phyloP scores from a whole-genome alignment of 257 asterid genomes.

The Ilex asprella region DNA sequence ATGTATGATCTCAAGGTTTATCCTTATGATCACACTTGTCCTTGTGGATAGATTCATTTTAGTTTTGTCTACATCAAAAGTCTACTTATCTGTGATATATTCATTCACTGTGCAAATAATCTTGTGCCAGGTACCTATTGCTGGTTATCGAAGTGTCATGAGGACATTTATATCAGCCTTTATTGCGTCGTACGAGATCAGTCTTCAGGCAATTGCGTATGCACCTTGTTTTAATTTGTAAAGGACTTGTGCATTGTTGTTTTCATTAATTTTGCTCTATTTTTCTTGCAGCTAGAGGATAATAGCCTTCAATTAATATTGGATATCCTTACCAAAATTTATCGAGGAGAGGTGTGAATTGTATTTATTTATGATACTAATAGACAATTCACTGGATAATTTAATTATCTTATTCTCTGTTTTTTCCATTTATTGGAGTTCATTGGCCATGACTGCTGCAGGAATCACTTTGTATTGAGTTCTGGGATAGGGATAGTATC shows the following conservation, averaged over 20 bases:
- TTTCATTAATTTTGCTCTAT: slow-evolving; percentile 17
- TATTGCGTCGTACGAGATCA: slow-evolving; percentile 86
- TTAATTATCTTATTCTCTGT: background rate
- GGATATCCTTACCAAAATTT: slow-evolving; percentile 76
- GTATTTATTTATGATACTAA: slow-evolving; percentile 8
- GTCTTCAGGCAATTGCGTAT: slow-evolving; percentile 62
- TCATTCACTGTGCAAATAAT: background rate
- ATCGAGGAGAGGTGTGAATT: slow-evolving; percentile 83
- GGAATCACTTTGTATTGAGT: slow-evolving; percentile 90
- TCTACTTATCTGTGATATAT: slow-evolving; percentile 5
- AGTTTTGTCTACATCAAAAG: too few species aligned
- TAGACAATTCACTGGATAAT: background rate
- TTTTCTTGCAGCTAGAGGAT: slow-evolving; percentile 61
- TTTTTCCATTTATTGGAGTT: slow-evolving; percentile 16
- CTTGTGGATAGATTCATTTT: too few species aligned
- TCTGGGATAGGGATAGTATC: slow-evolving; percentile 90
- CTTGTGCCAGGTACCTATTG: slow-evolving; percentile 53
- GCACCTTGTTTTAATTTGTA: slow-evolving; percentile 1
- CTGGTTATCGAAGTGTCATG: slow-evolving; percentile 73
- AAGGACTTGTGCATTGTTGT: slow-evolving; percentile 2
- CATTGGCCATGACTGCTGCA: slow-evolving; percentile 31
- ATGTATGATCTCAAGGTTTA: background rate
- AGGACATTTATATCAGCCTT: slow-evolving; percentile 85
- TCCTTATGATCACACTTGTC: background rate
- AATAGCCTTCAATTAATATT: slow-evolving; percentile 59